These are phyloP conservation scores for Circinella umbellata DNA, from an alignment of 371 early-diverging fungal species.

Conservation along the genomic window DNA sequence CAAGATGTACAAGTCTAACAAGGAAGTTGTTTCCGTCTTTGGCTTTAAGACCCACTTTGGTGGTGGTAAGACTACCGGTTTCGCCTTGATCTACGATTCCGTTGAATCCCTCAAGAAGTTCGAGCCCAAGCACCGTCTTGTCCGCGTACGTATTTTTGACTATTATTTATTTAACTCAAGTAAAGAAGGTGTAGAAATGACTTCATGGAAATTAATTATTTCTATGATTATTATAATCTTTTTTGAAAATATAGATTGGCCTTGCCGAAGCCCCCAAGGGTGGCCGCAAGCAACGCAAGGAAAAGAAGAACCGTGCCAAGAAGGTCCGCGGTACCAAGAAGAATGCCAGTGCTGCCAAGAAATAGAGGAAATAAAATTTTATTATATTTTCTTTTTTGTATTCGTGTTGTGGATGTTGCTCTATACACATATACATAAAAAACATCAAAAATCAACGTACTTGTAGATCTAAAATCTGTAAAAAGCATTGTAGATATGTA, in stretches of 20 bases:
- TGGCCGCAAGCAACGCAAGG: constrained; percentile 98
- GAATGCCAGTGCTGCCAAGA: constrained; percentile 76
- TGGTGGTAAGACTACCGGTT: constrained; percentile 98
- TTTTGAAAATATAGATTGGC: constrained; percentile 63
- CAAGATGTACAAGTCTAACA: constrained; percentile 96
- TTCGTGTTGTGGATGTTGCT: no score
- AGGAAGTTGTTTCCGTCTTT: constrained; percentile 91
- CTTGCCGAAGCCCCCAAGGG: constrained; percentile 77
- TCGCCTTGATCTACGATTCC: constrained; percentile 97
- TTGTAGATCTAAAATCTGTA: no score
- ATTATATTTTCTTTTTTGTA: no score
- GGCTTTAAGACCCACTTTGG: constrained; percentile 97
- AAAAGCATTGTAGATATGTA: no score
- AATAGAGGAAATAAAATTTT: constrained; percentile 30
- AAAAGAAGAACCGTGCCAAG: constrained; percentile 99
- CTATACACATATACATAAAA: no score
- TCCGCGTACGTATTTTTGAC: constrained; percentile 59
- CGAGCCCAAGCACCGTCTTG: constrained; percentile 97
- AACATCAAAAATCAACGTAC: no score
- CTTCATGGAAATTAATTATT: no score
- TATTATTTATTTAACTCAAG: neutral
- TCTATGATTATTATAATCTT: neutral
- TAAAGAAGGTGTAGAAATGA: no score
- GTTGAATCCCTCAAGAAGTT: constrained; percentile 97
- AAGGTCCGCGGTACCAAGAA: constrained; percentile 98